A percentile compares a stretch with the other conserved stretches of the same genome.
Conservation (phyloP, 495 filamentous ascomycete species). For the Hypoxylon fragiforme region DNA sequence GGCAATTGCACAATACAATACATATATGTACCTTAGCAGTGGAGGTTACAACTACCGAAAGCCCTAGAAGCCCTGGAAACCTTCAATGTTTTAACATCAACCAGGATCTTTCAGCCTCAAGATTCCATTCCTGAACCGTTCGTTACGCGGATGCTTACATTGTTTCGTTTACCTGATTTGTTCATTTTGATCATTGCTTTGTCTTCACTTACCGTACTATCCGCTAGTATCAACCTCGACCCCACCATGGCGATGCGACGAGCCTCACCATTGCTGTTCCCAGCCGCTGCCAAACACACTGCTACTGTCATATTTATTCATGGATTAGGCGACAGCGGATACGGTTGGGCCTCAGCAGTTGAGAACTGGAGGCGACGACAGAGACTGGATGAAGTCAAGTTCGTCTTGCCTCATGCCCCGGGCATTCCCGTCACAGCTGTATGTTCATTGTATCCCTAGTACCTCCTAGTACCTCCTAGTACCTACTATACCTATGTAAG, state of each 20-base stretch:
- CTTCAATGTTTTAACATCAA: slow-evolving; percentile 1
- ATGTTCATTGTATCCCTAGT: too few relatives aligned
- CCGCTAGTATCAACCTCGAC: slow-evolving; percentile 11
- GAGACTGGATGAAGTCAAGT: slow-evolving; percentile 86
- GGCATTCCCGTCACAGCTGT: slow-evolving; percentile 84
- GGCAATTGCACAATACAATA: too few relatives aligned
- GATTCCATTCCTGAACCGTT: background rate
- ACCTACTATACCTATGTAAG: too few relatives aligned
- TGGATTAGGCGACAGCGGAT: slow-evolving; percentile 81
- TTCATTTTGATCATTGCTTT: slow-evolving; percentile 14
- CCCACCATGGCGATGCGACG: slow-evolving; percentile 39
- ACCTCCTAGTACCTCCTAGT: too few relatives aligned
- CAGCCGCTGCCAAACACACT: slow-evolving; percentile 86
- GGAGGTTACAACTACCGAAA: too few relatives aligned
- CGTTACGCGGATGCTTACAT: slow-evolving; percentile 17
- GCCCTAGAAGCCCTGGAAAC: background rate
- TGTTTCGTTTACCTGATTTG: background rate
- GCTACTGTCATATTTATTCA: slow-evolving; percentile 94
- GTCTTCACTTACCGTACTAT: slow-evolving; percentile 1
- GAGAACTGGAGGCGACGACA: slow-evolving; percentile 86
- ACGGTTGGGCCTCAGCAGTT: slow-evolving; percentile 77
- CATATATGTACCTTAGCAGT: background rate
- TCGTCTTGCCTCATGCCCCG: slow-evolving; percentile 94
- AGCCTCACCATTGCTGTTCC: slow-evolving; percentile 65
- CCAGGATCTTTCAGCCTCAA: slow-evolving; percentile 9